phyloP scores from a whole-genome alignment of 345 rosid species.

The Acer saccharum region DNA sequence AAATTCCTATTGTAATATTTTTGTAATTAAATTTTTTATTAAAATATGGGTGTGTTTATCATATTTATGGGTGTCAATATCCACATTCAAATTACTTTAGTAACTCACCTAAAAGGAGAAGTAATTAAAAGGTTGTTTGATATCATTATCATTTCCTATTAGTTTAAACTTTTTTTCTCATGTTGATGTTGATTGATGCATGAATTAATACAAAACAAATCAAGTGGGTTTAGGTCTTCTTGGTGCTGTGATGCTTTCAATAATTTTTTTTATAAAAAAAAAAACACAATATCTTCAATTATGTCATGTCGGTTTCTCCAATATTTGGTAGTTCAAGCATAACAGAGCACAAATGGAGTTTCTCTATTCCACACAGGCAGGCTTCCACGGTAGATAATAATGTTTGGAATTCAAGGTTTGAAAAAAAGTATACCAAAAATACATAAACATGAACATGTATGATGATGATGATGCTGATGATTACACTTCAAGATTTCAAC shows the following conservation, averaged over 20 bases:
- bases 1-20: too few relatives aligned
- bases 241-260: constrained; percentile 5
- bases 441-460: background rate
- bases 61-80: too few relatives aligned
- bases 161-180: background rate
- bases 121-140: background rate
- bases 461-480: background rate
- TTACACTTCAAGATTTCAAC: background rate
- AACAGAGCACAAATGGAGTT: background rate
- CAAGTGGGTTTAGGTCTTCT: constrained; percentile 16
- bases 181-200: constrained; percentile 12
- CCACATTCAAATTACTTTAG: too few relatives aligned
- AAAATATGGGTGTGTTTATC: too few relatives aligned
- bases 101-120: background rate
- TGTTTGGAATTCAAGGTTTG: background rate
- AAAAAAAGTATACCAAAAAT: background rate
- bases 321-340: background rate
- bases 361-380: background rate
- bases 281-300: constrained; percentile 1
- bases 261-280: background rate
- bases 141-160: background rate
- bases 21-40: too few relatives aligned
- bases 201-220: background rate
- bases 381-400: background rate
- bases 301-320: background rate